phyloP scores from a whole-genome alignment of 768 basidiomycete species.

The Boletus reticuloceps region DNA sequence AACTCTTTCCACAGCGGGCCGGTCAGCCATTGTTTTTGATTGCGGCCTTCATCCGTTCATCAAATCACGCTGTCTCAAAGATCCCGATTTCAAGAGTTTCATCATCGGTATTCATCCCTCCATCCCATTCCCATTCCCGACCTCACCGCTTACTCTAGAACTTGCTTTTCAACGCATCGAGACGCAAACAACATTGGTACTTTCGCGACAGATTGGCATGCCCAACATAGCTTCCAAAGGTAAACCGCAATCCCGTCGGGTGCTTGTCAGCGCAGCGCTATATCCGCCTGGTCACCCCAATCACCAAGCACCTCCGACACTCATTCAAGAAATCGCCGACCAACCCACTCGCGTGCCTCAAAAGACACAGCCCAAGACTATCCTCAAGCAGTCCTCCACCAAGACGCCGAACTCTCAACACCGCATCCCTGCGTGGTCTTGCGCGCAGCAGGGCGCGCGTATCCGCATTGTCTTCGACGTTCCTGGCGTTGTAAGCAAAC shows the following conservation, averaged over 20 bases:
- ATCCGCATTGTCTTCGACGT: slow-evolving; percentile 52
- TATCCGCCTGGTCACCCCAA: slow-evolving; percentile 28
- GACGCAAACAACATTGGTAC: slow-evolving; percentile 51
- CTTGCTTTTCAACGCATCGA: slow-evolving; percentile 68
- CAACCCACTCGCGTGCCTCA: slow-evolving; percentile 37
- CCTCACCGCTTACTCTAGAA: slow-evolving; percentile 41
- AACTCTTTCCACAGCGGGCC: slow-evolving; percentile 51
- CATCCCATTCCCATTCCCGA: background rate
- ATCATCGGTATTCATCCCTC: slow-evolving; percentile 50
- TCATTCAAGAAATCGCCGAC: slow-evolving; percentile 37
- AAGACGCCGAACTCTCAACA: background rate
- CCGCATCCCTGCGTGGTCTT: slow-evolving; percentile 49
- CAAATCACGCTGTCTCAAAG: slow-evolving; percentile 56
- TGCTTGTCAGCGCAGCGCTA: slow-evolving; percentile 49
- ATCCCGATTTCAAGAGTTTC: slow-evolving; percentile 66
- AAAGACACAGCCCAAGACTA: slow-evolving; percentile 37
- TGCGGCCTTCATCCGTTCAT: slow-evolving; percentile 61
- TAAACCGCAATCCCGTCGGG: slow-evolving; percentile 55
- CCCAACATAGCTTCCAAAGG: slow-evolving; percentile 82
- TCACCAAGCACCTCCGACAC: slow-evolving; percentile 8
- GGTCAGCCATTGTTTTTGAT: slow-evolving; percentile 69
- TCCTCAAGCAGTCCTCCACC: slow-evolving; percentile 35
- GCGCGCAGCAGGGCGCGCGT: slow-evolving; percentile 40
- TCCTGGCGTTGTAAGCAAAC: slow-evolving; percentile 52
- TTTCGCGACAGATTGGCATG: slow-evolving; percentile 67